phyloP scores from a whole-genome alignment of 1,284 basidiomycete species.

The Macrocybe sp. region DNA sequence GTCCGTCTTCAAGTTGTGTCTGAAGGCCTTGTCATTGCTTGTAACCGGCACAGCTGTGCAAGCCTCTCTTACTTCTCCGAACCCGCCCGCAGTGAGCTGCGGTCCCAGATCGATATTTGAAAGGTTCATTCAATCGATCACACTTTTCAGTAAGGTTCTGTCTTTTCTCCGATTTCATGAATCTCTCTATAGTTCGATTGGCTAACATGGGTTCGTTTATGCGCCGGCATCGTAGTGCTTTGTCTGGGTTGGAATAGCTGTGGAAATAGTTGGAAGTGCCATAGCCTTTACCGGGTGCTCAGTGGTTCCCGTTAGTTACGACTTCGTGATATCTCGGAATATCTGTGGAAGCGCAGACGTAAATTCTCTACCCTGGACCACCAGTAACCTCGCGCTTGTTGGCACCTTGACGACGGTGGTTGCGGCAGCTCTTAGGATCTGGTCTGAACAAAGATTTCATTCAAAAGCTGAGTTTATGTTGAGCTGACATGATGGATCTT shows the following conservation, averaged over 20 bases:
- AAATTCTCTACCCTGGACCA: conserved; percentile 1
- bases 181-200: no score
- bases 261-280: conserved; percentile 14
- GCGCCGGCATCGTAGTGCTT: conserved; percentile 17
- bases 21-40: conserved; percentile 3
- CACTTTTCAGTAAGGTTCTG: conserved; percentile 29
- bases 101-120: conserved; percentile 28
- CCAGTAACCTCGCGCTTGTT: conserved; percentile 8
- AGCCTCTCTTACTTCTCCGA: conserved; percentile 30
- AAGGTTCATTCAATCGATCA: conserved; percentile 28
- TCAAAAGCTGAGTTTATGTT: background rate
- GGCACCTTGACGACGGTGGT: conserved; percentile 15
- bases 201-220: no score
- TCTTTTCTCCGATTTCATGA: background rate
- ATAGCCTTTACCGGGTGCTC: conserved; percentile 3
- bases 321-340: conserved; percentile 9
- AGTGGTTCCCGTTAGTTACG: conserved; percentile 12
- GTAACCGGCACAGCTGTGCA: conserved; percentile 27
- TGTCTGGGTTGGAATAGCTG: conserved; percentile 24
- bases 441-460: conserved; percentile 13
- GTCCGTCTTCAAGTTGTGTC: no score
- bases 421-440: conserved; percentile 22
- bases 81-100: conserved; percentile 28
- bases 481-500: background rate
- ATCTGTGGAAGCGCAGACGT: conserved; percentile 1